Conservation (phyloP, 257 asterid genomes). For the Scutellaria minor region DNA sequence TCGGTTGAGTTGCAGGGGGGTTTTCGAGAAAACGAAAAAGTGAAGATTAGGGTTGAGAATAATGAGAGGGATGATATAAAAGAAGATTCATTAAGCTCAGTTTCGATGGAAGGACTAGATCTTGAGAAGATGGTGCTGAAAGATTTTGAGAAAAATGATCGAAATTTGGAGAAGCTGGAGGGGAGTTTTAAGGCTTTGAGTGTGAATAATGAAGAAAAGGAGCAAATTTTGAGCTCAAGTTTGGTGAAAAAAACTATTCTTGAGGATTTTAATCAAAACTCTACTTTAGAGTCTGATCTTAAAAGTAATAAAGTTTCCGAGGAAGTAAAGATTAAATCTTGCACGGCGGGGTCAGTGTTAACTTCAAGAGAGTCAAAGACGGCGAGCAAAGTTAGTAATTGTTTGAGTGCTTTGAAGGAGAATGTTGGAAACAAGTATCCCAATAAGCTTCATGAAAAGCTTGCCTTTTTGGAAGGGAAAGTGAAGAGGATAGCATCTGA, state of each 20-base stretch:
- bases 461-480: conserved; percentile 88
- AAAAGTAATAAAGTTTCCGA: conserved; percentile 27
- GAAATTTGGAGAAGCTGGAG: conserved; percentile 26
- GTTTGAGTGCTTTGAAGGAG: conserved; percentile 25
- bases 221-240: conserved; percentile 33
- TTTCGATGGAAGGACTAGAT: conserved; percentile 32
- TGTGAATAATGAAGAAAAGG: conserved; percentile 38
- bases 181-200: conserved; percentile 16
- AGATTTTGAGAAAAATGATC: conserved; percentile 31
- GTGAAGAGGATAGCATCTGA: conserved; percentile 86
- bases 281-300: conserved; percentile 33
- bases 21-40: conserved; percentile 20
- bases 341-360: conserved; percentile 32
- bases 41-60: conserved; percentile 30
- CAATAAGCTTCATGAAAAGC: conserved; percentile 82
- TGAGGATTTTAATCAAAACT: conserved; percentile 20
- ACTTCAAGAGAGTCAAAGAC: conserved; percentile 45
- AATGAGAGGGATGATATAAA: conserved; percentile 33
- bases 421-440: conserved; percentile 49
- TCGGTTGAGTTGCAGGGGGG: conserved; percentile 18
- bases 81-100: conserved; percentile 37
- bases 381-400: conserved; percentile 38
- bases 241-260: conserved; percentile 27
- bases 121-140: conserved; percentile 33
- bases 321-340: conserved; percentile 43